Percentiles rank a stretch among this genome's conserved stretches.
phyloP scores from a whole-genome alignment of 352 stramenopile species.

The Globisporangium irregulare region DNA sequence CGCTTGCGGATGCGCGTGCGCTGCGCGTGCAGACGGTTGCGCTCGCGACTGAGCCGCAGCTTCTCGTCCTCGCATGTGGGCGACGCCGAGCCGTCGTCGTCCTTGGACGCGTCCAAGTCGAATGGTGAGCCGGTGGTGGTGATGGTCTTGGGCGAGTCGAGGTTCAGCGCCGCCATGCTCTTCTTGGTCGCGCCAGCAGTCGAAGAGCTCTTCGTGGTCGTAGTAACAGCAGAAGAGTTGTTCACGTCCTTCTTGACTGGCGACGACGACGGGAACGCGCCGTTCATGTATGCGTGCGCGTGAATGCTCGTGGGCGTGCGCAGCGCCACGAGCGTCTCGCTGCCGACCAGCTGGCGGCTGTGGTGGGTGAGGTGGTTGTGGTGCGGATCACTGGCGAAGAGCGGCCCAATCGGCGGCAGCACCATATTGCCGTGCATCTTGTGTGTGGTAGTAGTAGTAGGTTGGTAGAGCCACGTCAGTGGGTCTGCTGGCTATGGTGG shows the following conservation, averaged over 20 bases:
- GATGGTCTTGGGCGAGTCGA: slow-evolving; percentile 31
- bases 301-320: slow-evolving; percentile 61
- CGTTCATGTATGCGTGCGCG: slow-evolving; percentile 22
- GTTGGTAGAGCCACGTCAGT: slow-evolving; percentile 6
- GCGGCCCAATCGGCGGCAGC: slow-evolving; percentile 51
- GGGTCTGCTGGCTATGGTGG: slow-evolving; percentile 15
- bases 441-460: neutral
- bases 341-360: slow-evolving; percentile 18
- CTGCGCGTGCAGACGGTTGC: slow-evolving; percentile 73
- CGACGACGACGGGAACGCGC: slow-evolving; percentile 49
- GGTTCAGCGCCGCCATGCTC: slow-evolving; percentile 36
- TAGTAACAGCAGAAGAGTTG: neutral
- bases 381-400: slow-evolving; percentile 33
- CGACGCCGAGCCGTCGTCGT: slow-evolving; percentile 14
- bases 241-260: slow-evolving; percentile 55
- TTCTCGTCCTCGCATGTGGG: slow-evolving; percentile 53
- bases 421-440: slow-evolving; percentile 49
- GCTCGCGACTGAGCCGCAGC: slow-evolving; percentile 66
- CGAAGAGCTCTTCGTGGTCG: neutral
- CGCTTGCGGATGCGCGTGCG: slow-evolving; percentile 74
- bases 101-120: neutral
- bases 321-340: slow-evolving; percentile 36
- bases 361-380: neutral
- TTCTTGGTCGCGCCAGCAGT: slow-evolving; percentile 14
- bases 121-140: neutral